Percentiles rank a stretch among this genome's conserved stretches.
Evolutionary conservation across 768 basidiomycete genomes (phyloP).

Genomic region (Krasilnikovozyma curviuscula): DNA sequence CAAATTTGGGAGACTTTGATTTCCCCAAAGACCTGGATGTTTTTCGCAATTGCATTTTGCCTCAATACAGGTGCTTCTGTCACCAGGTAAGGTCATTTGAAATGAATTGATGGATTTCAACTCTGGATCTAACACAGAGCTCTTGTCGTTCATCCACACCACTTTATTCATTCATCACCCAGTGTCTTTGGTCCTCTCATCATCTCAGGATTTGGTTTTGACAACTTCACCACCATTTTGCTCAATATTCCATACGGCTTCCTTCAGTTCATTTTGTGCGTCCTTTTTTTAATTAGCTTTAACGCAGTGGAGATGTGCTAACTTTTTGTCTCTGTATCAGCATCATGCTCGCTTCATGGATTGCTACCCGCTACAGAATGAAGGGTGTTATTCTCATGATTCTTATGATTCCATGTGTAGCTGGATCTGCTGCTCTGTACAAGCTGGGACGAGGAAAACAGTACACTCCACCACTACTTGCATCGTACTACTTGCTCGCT

Average conservation of each 20-base stretch:
- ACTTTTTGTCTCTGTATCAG: slow-evolving; percentile 6
- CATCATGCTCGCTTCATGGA: slow-evolving; percentile 8
- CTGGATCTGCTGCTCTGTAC: slow-evolving; percentile 27
- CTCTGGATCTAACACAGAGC: too few species aligned
- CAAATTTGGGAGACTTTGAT: slow-evolving; percentile 13
- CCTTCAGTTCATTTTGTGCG: slow-evolving; percentile 30
- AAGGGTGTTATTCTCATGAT: slow-evolving; percentile 30
- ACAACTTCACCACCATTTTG: slow-evolving; percentile 31
- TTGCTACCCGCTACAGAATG: slow-evolving; percentile 26
- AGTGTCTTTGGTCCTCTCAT: slow-evolving; percentile 33
- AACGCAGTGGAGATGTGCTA: slow-evolving; percentile 12
- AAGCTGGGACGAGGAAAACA: slow-evolving; percentile 26
- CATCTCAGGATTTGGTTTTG: slow-evolving; percentile 32
- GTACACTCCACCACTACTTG: slow-evolving; percentile 11
- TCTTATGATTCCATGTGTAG: slow-evolving; percentile 29
- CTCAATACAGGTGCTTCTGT: slow-evolving; percentile 11
- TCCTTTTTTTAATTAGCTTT: slow-evolving; percentile 28
- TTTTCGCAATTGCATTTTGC: slow-evolving; percentile 7
- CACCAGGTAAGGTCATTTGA: slow-evolving; percentile 22
- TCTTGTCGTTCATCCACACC: neutral
- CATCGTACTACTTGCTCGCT: slow-evolving; percentile 14
- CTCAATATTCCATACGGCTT: slow-evolving; percentile 35
- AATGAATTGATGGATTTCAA: too few species aligned
- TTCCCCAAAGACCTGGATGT: slow-evolving; percentile 11
- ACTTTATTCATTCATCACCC: neutral